Evolutionary conservation across 257 asterid species (phyloP).

Genomic region (Apocynum venetum): DNA sequence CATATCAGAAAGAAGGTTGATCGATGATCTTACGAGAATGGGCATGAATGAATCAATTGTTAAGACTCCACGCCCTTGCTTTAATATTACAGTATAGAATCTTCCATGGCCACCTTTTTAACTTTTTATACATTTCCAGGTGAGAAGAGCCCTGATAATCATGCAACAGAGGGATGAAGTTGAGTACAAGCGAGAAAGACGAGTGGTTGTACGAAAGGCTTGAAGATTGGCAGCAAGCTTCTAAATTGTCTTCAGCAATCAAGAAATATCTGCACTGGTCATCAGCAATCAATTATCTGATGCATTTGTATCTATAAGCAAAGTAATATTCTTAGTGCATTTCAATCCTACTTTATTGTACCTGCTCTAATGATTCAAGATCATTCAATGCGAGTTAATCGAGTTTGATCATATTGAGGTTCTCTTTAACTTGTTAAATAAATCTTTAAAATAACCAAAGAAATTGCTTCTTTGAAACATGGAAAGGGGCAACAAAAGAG

Average conservation of each 20-base stretch:
- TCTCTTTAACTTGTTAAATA: background rate
- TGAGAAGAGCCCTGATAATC: constrained; percentile 83
- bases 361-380: background rate
- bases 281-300: background rate
- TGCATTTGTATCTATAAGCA: background rate
- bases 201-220: constrained; percentile 75
- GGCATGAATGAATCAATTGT: constrained; percentile 90
- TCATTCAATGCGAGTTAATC: background rate
- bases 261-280: background rate
- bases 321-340: background rate
- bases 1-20: constrained; percentile 81
- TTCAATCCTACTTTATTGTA: background rate
- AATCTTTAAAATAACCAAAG: background rate
- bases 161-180: constrained; percentile 99
- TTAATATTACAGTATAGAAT: background rate
- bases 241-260: background rate
- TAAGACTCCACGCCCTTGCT: constrained; percentile 21
- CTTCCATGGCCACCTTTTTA: background rate
- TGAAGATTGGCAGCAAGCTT: constrained; percentile 16
- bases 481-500: background rate
- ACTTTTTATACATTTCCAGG: constrained; percentile 39
- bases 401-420: background rate
- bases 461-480: background rate
- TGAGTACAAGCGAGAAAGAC: constrained; percentile 80
- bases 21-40: constrained; percentile 88